Conservation (phyloP, 495 filamentous ascomycete species). For the Penicillium bialowiezense region DNA sequence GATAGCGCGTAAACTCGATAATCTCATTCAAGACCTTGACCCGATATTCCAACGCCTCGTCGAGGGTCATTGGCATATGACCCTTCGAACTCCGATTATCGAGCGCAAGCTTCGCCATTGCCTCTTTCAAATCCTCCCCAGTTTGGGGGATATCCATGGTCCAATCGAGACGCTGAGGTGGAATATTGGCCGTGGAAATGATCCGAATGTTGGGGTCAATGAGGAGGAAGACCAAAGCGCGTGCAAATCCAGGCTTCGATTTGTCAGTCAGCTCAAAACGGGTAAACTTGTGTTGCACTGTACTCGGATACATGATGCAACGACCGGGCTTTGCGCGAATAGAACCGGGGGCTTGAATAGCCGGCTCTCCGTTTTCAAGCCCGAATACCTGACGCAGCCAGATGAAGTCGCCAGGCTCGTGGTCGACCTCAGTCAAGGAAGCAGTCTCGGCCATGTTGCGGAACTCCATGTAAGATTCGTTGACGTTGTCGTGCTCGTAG, state of each 20-base stretch:
- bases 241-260: conserved; percentile 45
- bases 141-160: conserved; percentile 17
- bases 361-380: conserved; percentile 24
- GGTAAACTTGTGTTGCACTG: conserved; percentile 47
- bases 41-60: conserved; percentile 31
- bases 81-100: conserved; percentile 31
- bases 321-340: conserved; percentile 22
- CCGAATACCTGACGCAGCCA: conserved; percentile 36
- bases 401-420: conserved; percentile 23
- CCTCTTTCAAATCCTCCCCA: conserved; percentile 3
- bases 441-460: conserved; percentile 28
- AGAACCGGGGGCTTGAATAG: conserved; percentile 30
- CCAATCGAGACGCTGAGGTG: conserved; percentile 49
- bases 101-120: conserved; percentile 24
- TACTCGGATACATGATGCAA: conserved; percentile 32
- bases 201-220: conserved; percentile 54
- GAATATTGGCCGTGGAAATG: conserved; percentile 54
- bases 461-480: conserved; percentile 18
- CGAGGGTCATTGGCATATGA: conserved; percentile 30
- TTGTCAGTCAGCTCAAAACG: conserved; percentile 44
- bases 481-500: conserved; percentile 27
- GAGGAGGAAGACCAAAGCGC: conserved; percentile 51
- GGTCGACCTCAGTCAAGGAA: conserved; percentile 28
- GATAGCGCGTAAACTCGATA: conserved; percentile 28
- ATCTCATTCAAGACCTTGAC: conserved; percentile 26